A percentile compares a stretch with the other conserved stretches of the same genome.
These are phyloP conservation scores for Pyronema omphalodes DNA, from an alignment of 495 filamentous ascomycete species.

Conservation along the genomic window DNA sequence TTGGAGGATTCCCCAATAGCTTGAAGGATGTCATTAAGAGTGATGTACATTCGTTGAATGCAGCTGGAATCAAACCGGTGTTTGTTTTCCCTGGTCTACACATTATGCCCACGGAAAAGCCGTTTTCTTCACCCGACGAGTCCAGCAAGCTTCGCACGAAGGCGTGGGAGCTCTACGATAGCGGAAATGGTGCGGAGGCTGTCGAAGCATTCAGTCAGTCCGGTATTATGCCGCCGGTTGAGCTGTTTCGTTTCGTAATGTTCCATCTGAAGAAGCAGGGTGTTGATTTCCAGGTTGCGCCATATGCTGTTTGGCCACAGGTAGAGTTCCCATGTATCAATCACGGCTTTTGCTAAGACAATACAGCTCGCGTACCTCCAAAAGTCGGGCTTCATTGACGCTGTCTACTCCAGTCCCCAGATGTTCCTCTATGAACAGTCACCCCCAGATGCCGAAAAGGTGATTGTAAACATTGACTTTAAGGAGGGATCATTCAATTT, in stretches of 20 bases:
- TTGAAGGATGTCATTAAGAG: constrained; percentile 49
- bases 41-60: constrained; percentile 51
- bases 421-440: constrained; percentile 46
- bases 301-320: constrained; percentile 79
- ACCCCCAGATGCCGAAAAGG: constrained; percentile 45
- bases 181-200: constrained; percentile 55
- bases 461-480: constrained; percentile 64
- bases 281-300: constrained; percentile 68
- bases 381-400: constrained; percentile 50
- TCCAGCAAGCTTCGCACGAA: constrained; percentile 13
- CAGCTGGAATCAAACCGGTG: constrained; percentile 43
- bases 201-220: constrained; percentile 66
- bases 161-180: constrained; percentile 79
- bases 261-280: constrained; percentile 46
- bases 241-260: constrained; percentile 57
- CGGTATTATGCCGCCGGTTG: constrained; percentile 37
- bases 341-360: neutral
- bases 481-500: constrained; percentile 46
- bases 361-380: constrained; percentile 64
- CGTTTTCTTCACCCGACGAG: constrained; percentile 29
- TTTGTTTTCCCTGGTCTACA: constrained; percentile 86
- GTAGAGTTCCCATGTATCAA: constrained; percentile 29
- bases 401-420: constrained; percentile 72
- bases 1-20: constrained; percentile 75
- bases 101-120: constrained; percentile 38